Evolutionary conservation across 179 eudicot species (phyloP).

Genomic region (Spinacia oleracea): DNA sequence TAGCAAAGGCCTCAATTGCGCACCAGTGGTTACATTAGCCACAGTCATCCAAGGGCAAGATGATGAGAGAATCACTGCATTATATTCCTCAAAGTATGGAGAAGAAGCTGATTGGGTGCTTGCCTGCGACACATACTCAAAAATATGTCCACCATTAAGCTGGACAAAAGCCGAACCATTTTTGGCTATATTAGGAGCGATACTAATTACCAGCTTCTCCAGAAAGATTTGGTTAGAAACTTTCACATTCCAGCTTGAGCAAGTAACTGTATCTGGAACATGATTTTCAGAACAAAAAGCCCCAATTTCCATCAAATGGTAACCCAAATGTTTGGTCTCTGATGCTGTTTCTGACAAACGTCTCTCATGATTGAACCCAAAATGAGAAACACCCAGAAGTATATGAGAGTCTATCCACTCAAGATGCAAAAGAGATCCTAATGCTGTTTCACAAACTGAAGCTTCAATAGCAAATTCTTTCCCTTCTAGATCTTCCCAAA

Average conservation of each 20-base stretch:
- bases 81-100: slow-evolving; percentile 42
- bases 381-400: slow-evolving; percentile 71
- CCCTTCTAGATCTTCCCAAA: slow-evolving; percentile 86
- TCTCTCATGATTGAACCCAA: slow-evolving; percentile 42
- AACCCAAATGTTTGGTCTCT: slow-evolving; percentile 41
- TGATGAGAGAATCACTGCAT: slow-evolving; percentile 48
- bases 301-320: slow-evolving; percentile 69
- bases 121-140: slow-evolving; percentile 52
- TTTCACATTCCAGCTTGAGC: slow-evolving; percentile 76
- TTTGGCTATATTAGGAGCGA: slow-evolving; percentile 49
- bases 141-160: slow-evolving; percentile 64
- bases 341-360: slow-evolving; percentile 31
- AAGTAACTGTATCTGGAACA: slow-evolving; percentile 57
- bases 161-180: slow-evolving; percentile 66
- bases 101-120: slow-evolving; percentile 39
- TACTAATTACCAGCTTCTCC: slow-evolving; percentile 55
- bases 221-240: slow-evolving; percentile 43
- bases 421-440: slow-evolving; percentile 67
- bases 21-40: slow-evolving; percentile 45
- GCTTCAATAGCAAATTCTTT: slow-evolving; percentile 58
- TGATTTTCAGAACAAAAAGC: slow-evolving; percentile 63
- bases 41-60: slow-evolving; percentile 87
- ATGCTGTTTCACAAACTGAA: slow-evolving; percentile 36
- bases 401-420: slow-evolving; percentile 77
- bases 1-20: slow-evolving; percentile 50